A percentile compares a stretch with the other conserved stretches of the same genome.
phyloP scores from a whole-genome alignment of 495 filamentous ascomycete genomes.

The Astrothelium subdiscretum region DNA sequence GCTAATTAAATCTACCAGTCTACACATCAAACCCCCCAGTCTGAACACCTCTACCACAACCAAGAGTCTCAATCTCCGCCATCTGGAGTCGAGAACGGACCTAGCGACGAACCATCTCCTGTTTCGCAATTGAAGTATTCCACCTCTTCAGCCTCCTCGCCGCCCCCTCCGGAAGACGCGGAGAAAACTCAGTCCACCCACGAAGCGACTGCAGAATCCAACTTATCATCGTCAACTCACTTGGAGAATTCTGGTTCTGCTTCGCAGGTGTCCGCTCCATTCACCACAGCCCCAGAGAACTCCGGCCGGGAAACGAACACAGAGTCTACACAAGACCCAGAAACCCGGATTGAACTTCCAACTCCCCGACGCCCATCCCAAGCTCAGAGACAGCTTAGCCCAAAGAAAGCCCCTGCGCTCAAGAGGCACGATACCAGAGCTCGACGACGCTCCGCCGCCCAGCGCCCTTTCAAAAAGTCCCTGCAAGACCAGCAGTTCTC shows the following conservation, averaged over 20 bases:
- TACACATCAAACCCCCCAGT: neutral
- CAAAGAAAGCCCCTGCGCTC: neutral
- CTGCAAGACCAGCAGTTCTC: neutral
- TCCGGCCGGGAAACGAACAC: neutral
- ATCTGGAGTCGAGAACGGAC: neutral
- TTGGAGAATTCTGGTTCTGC: neutral
- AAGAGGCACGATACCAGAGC: neutral
- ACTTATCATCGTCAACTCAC: neutral
- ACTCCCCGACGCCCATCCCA: neutral
- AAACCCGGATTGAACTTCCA: neutral
- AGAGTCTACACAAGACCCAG: neutral
- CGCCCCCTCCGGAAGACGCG: neutral
- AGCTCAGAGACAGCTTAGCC: neutral
- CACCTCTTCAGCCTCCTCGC: neutral
- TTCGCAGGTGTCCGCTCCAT: neutral
- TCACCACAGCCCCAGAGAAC: neutral
- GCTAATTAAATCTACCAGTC: neutral
- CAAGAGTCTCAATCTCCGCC: neutral
- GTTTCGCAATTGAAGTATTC: neutral
- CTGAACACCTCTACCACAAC: neutral
- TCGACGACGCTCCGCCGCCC: neutral
- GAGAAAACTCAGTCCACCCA: neutral
- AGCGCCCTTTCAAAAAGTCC: neutral
- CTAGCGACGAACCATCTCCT: neutral
- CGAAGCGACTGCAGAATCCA: neutral